A percentile compares a stretch with the other conserved stretches of the same genome.
phyloP scores from a whole-genome alignment of 306 rosid species.

The Coriaria nepalensis region DNA sequence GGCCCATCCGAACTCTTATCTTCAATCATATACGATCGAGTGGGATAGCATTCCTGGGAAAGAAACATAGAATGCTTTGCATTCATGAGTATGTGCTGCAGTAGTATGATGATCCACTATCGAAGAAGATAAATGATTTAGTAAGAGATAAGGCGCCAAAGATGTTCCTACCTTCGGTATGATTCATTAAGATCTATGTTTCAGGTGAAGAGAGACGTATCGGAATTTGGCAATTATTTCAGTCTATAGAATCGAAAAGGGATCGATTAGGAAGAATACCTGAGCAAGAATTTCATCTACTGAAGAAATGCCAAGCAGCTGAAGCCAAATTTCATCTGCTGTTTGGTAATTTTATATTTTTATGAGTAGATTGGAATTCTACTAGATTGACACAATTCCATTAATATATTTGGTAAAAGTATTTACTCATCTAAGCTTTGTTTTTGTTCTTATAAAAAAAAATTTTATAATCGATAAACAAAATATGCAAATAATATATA shows the following conservation, averaged over 20 bases:
- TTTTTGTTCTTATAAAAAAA: too few relatives aligned
- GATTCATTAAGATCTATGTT: too few relatives aligned
- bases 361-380: too few relatives aligned
- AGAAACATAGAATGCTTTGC: conserved; percentile 9
- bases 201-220: too few relatives aligned
- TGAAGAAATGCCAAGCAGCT: conserved; percentile 57
- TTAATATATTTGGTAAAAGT: too few relatives aligned
- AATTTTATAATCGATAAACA: too few relatives aligned
- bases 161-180: conserved; percentile 86
- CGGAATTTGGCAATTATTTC: too few relatives aligned
- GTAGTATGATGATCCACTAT: not conserved
- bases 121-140: not conserved
- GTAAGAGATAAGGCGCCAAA: conserved; percentile 57
- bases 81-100: not conserved
- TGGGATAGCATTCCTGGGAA: conserved; percentile 61
- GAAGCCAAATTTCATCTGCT: conserved; percentile 42
- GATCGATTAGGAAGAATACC: conserved; percentile 56
- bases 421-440: too few relatives aligned
- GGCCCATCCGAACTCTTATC: conserved; percentile 68
- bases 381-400: too few relatives aligned
- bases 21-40: conserved; percentile 73
- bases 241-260: not conserved
- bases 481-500: too few relatives aligned
- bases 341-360: too few relatives aligned
- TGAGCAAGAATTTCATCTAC: conserved; percentile 59